Evolutionary conservation across 2,329 filamentous ascomycete species (phyloP).

Genomic region (Diplocarpon rosae): DNA sequence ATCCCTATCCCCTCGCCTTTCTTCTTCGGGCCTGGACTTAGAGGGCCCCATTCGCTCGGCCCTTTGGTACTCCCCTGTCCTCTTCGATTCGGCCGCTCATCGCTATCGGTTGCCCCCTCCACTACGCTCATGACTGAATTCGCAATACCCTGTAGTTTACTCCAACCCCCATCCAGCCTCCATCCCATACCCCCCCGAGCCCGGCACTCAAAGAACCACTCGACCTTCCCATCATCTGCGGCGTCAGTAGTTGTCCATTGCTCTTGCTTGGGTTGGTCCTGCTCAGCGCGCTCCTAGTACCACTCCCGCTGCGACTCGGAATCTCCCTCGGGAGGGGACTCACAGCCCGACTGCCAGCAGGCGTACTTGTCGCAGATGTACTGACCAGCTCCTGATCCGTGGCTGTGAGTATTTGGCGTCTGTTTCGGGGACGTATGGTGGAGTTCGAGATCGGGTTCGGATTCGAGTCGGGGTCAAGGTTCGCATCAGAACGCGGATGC

Average conservation of each 20-base stretch:
- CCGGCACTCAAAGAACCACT: too few relatives aligned
- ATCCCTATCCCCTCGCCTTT: conserved; percentile 34
- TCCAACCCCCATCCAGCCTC: conserved; percentile 25
- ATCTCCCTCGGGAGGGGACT: conserved; percentile 39
- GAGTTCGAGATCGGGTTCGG: conserved; percentile 7
- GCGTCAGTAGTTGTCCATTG: conserved; percentile 12
- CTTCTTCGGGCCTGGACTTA: conserved; percentile 5
- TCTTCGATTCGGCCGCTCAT: conserved; percentile 4
- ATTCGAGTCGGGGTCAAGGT: neutral
- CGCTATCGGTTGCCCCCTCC: conserved; percentile 6
- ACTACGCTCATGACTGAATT: conserved; percentile 25
- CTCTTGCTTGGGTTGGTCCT: neutral
- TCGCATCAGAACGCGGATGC: neutral
- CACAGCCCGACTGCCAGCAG: conserved; percentile 33
- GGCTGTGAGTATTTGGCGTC: conserved; percentile 21
- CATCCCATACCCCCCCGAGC: conserved; percentile 11
- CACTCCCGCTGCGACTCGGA: conserved; percentile 18
- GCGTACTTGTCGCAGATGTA: conserved; percentile 25
- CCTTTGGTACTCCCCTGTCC: conserved; percentile 11
- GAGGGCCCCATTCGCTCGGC: conserved; percentile 24
- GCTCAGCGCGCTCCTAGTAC: neutral
- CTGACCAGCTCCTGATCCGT: conserved; percentile 25
- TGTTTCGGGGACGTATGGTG: conserved; percentile 24
- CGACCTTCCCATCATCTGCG: conserved; percentile 2
- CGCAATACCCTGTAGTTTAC: conserved; percentile 25